Conservation (phyloP, 192 early-diverging fungal species). For the Lunasporangiospora selenospora region DNA sequence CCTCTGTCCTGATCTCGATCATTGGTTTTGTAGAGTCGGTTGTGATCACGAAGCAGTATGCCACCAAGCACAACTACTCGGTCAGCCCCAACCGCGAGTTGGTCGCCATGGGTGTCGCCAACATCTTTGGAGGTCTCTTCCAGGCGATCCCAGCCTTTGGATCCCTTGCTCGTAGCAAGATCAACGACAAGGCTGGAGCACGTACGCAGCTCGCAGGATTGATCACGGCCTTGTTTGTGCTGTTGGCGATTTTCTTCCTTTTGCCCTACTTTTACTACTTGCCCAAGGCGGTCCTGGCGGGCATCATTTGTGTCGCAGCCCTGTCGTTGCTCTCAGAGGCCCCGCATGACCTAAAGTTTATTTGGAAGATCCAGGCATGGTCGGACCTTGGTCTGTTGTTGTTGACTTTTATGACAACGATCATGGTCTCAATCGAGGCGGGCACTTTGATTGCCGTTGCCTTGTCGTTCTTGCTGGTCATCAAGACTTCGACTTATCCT, state of each 20-base stretch:
- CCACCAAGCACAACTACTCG: conserved; percentile 88
- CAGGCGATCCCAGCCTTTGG: conserved; percentile 82
- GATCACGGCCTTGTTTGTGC: conserved; percentile 76
- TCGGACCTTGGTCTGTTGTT: conserved; percentile 83
- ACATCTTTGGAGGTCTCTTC: conserved; percentile 84
- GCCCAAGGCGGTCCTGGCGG: conserved; percentile 79
- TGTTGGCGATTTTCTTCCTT: conserved; percentile 81
- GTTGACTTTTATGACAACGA: conserved; percentile 91
- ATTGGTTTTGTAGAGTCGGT: conserved; percentile 99
- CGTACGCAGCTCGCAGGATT: conserved; percentile 89
- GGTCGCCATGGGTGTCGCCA: conserved; percentile 93
- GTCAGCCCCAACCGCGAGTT: conserved; percentile 96
- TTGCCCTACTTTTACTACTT: conserved; percentile 86
- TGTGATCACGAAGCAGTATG: conserved; percentile 92
- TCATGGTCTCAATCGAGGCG: conserved; percentile 88
- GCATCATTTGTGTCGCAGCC: conserved; percentile 87
- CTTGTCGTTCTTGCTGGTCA: conserved; percentile 86
- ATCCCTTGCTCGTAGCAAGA: conserved; percentile 89
- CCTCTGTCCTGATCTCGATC: conserved; percentile 89
- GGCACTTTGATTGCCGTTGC: conserved; percentile 93
- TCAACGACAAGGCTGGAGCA: conserved; percentile 94
- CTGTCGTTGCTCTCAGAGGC: conserved; percentile 77
- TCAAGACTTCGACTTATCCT: conserved; percentile 90
- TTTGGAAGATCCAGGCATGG: conserved; percentile 82
- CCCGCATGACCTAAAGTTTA: conserved; percentile 79